Evolutionary conservation across 2,329 filamentous ascomycete species (phyloP), one percentile per base, ranked within the genome.

Genomic region (Emergomyces orientalis): DNA sequence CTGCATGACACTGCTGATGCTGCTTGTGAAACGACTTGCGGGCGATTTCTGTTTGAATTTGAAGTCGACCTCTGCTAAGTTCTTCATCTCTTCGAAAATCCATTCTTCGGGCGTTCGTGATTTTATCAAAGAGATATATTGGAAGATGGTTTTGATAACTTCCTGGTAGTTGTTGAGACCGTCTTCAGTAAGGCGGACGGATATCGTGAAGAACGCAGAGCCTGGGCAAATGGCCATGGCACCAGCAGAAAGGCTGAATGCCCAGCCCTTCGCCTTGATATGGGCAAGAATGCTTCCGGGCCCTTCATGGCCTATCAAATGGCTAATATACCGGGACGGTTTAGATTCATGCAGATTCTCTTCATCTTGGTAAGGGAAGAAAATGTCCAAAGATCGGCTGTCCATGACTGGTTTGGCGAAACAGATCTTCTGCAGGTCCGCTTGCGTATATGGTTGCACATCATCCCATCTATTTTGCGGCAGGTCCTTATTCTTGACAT

Each of bases 341-440:
- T 94, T 89, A 8, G 87, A 86, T 71, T 92, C 88, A 73, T 86
- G 93, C 64, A 91, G 79, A 0, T 84, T 75, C 67, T 95, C 90
- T 73, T 96, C 91, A 67, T 96, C 91, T 22, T 91, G 83, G 72
- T 91, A 95, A 1, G 90, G 88, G 72, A 97, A 96, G 65, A 84
- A 86, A 55, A 97, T 82, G 64, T 89, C 89, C 65, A 97, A 77
- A 60, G 88, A 87, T 62, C 90, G 84, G 22, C 86, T 87, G 67
- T 97, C 91, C 86, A 95, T 92, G 52, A 97, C 91, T 0, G 92
- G 92, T 77, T 94, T 96, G 32, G 89, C 90, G 72, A 93, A 96
- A 89, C 86, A 73, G 93, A 88, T 43, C 86, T 88, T 60, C 79
- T 77, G 32, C 64, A 89, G 77, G 70, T 90, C 82, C 14, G 84